Evolutionary conservation across 1,284 basidiomycete species (phyloP), one percentile per base, ranked within the genome.

Genomic region (Puccinia sorghi): DNA sequence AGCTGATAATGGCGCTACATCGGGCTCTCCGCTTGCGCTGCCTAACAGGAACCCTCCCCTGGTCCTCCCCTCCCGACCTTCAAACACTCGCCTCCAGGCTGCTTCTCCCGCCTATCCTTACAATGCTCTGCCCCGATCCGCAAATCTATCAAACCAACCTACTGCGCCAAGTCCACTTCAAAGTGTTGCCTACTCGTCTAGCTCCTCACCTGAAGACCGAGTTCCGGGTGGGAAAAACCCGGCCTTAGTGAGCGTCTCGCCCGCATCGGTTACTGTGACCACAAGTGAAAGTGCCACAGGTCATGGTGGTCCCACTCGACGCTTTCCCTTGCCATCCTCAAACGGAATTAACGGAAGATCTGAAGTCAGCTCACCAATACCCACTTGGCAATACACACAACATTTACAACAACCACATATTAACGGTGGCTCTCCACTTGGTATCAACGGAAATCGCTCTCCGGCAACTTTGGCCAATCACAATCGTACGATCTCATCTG

Each of bases 161-260:
- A 77, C 75, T 11, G 75, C 75, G 2, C 75, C 75, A 25, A 77
- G 75, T 70, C 75, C 75, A 59, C 66, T 77, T 3, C 52, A 70
- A 22, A 77, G 75, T 32, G 37, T 69, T n/a, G 64, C 41, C 17
- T 77, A 77, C 41, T 77, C 75, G 13, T 77, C 75, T 52, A 61
- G 75, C 39, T 77, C 75, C 11, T 77, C 73, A 50, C 73, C 73
- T 4, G 61, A 48, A 32, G 73, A 76, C 50, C 73, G 46, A 39
- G 54, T 41, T 20, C 66, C 52, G 37, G 43, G 43, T 17, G 22
- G 32, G 15, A 66, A 64, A 20, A 22, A 52, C 11, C 64, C 75
- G 0, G 50, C 39, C 9, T 41, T 75, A n/a, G 73, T 66, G 27
- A 66, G 61, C 43, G 63, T 75, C 59, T 75, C 73, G 11, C 73